Evolutionary conservation across 108 stramenopile species (phyloP).

Genomic region (Skeletonema menzelii): DNA sequence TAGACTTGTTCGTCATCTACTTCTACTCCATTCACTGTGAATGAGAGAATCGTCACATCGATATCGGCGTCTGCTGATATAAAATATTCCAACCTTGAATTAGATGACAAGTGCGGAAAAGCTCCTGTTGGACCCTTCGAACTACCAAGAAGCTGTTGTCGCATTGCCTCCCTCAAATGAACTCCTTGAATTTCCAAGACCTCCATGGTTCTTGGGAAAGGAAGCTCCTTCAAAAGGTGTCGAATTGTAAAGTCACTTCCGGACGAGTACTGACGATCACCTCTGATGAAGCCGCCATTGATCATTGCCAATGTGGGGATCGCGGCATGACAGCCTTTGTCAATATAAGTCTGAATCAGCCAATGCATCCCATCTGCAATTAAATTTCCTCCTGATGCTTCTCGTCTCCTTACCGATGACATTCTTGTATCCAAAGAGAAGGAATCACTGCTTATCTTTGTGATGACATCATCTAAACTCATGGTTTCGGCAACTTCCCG

Average conservation of each 20-base stretch:
- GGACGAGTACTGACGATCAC: constrained; percentile 39
- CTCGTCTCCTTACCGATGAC: constrained; percentile 42
- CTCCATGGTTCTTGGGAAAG: constrained; percentile 32
- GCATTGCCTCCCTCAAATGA: constrained; percentile 25
- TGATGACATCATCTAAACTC: constrained; percentile 33
- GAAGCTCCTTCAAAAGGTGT: constrained; percentile 38
- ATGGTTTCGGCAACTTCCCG: constrained; percentile 19
- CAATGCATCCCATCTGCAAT: constrained; percentile 46
- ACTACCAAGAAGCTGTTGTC: constrained; percentile 35
- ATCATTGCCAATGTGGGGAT: constrained; percentile 42
- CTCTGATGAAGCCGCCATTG: constrained; percentile 50
- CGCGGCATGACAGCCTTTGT: neutral
- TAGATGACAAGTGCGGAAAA: constrained; percentile 42
- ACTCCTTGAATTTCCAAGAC: constrained; percentile 29
- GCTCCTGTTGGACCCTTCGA: constrained; percentile 41
- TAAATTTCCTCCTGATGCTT: constrained; percentile 39
- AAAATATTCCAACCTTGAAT: constrained; percentile 19
- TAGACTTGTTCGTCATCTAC: constrained; percentile 20
- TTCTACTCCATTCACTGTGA: constrained; percentile 31
- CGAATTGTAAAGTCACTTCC: constrained; percentile 34
- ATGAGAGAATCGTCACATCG: constrained; percentile 12
- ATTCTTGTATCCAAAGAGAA: constrained; percentile 39
- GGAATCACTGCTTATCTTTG: constrained; percentile 8
- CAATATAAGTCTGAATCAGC: constrained; percentile 21
- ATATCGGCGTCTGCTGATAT: constrained; percentile 2